phyloP scores from a whole-genome alignment of 768 basidiomycete genomes.

The Pleurotus citrinopileatus region DNA sequence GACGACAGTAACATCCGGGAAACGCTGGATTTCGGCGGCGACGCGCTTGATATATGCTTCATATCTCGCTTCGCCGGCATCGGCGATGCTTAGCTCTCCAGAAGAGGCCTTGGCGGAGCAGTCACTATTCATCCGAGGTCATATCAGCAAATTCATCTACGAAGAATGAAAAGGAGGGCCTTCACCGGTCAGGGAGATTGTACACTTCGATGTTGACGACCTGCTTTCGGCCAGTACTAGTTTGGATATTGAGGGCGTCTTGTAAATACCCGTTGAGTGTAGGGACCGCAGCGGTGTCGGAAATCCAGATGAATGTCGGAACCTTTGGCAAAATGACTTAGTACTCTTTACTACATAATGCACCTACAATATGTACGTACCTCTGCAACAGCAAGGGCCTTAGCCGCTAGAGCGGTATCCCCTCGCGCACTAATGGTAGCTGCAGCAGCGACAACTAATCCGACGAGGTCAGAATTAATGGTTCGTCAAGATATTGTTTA shows the following conservation, averaged over 20 bases:
- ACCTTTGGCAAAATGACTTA: slow-evolving; percentile 4
- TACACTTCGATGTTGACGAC: slow-evolving; percentile 30
- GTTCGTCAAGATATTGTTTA: neutral
- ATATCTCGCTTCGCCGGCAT: slow-evolving; percentile 28
- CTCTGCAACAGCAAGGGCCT: slow-evolving; percentile 7
- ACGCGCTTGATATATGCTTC: slow-evolving; percentile 28
- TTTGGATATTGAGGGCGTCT: slow-evolving; percentile 7
- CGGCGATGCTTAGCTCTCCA: slow-evolving; percentile 26
- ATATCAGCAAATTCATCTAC: neutral
- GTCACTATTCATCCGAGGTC: slow-evolving; percentile 16
- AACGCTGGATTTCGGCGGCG: slow-evolving; percentile 17
- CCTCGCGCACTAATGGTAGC: slow-evolving; percentile 1
- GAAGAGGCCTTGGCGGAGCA: slow-evolving; percentile 29
- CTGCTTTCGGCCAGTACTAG: slow-evolving; percentile 15
- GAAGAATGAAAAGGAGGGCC: too few relatives aligned
- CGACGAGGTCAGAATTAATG: neutral
- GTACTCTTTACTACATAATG: neutral
- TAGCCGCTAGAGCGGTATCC: neutral
- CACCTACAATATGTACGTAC: slow-evolving; percentile 4
- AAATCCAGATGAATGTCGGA: slow-evolving; percentile 21
- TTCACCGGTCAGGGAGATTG: slow-evolving; percentile 27
- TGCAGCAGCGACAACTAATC: neutral
- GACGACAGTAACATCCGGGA: slow-evolving; percentile 23
- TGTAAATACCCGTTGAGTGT: neutral
- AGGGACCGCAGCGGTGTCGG: slow-evolving; percentile 9